phyloP scores from a whole-genome alignment of 805 yeast genomes.

The Priceomyces castillae region DNA sequence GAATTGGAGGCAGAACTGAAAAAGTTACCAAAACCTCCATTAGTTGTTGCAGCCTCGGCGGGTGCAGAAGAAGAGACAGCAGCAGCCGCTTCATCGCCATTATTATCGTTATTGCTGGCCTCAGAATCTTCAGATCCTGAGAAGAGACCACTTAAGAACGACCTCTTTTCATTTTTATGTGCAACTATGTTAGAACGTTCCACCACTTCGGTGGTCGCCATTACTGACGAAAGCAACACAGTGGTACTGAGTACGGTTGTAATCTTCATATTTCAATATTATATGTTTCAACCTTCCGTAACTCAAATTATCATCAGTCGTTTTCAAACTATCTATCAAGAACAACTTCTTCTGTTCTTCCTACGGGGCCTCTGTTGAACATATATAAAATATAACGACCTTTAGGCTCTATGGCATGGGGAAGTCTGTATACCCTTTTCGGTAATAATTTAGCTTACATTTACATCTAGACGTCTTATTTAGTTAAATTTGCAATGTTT shows the following conservation, averaged over 20 bases:
- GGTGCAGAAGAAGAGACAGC: no score
- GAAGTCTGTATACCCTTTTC: conserved; percentile 5
- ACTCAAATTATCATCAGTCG: conserved; percentile 9
- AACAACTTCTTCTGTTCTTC: not conserved
- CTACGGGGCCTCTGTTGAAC: conserved; percentile 4
- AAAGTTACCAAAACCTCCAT: conserved; percentile 1
- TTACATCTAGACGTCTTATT: not conserved
- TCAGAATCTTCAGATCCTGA: not conserved
- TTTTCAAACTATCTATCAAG: conserved; percentile 2
- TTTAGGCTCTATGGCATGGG: conserved; percentile 4
- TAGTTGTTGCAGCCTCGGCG: not conserved
- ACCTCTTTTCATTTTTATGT: conserved; percentile 12
- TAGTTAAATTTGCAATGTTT: conserved; percentile 5
- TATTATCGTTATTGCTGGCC: not conserved
- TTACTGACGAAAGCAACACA: conserved; percentile 23
- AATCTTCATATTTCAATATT: conserved; percentile 20
- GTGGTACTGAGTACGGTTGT: conserved; percentile 19
- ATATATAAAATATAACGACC: conserved; percentile 4
- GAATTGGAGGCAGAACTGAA: conserved; percentile 7
- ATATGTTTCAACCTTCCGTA: conserved; percentile 1
- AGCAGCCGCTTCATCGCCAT: not conserved
- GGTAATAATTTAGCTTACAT: conserved; percentile 4
- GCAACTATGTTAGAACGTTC: conserved; percentile 6
- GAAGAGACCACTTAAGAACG: conserved; percentile 7
- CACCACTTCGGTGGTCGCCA: conserved; percentile 17